Evolutionary conservation across 2,329 filamentous ascomycete species (phyloP), one percentile per base, ranked within the genome.

Genomic region (Xylariales sp.): DNA sequence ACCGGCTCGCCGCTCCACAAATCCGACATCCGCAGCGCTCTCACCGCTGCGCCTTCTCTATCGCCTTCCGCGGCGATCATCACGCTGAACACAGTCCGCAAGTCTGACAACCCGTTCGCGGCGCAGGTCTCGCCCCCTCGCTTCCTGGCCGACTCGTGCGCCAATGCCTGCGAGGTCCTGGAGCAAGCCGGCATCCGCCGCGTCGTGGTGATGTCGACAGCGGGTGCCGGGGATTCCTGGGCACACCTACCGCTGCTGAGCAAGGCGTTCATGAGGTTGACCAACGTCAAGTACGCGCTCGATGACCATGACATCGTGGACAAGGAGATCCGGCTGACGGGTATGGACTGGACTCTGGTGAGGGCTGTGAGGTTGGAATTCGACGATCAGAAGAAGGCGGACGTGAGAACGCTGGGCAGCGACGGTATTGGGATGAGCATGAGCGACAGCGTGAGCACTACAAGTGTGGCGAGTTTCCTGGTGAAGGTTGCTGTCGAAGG

Each of bases 91-190:
- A 53, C 61, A 3, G 55, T 57, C 36, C 63, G 64, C 40, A 54
- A 58, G 32, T 61, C 61, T 24, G 63, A 65, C 29, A 65, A 54
- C 41, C 65, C 62, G 34, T 66, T 66, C 36, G 58, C 63, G 13
- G 37, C 59, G 10, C 59, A 57, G 15, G 29, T 65, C 14, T 61
- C 62, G 8, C 62, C 61, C n/a, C 56, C 61, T 40, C 53, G 61
- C 7, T 56, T 65, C 36, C 48, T 65, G 2, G 58, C 60, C 11
- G 60, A 66, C 48, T 64, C 61, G 0, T 59, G 54, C 36, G 55
- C 56, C 45, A 62, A 58, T 37, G 36, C 41, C 5, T 62, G 59
- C 37, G 53, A 55, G 21, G 58, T 59, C 19, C 40, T 66, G 17
- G 38, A 51, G 27, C 27, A 62, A 3, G 52, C 51, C 14, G 55